A percentile compares a stretch with the other conserved stretches of the same genome.
Conservation (phyloP, 441 rosid genomes). For the Corymbia calophylla region DNA sequence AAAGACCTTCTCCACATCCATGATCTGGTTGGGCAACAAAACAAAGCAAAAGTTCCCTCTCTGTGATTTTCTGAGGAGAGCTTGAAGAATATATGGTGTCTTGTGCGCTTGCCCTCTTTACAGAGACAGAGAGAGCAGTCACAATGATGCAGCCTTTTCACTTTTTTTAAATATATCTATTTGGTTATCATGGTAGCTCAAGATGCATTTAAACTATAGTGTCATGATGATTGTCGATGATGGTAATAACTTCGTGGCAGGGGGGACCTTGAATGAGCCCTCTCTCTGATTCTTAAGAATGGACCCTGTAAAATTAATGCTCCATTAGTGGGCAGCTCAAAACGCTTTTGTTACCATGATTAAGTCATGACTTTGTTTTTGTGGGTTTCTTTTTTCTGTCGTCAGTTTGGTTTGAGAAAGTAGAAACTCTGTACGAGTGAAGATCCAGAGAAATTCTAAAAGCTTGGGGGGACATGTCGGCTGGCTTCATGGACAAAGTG, state of each 20-base stretch:
- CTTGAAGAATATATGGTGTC: not conserved
- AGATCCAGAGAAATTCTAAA: not conserved
- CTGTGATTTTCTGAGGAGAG: not conserved
- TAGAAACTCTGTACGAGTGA: not conserved
- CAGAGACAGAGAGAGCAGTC: not conserved
- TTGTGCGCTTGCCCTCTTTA: not conserved
- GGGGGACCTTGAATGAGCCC: not conserved
- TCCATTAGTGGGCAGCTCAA: not conserved
- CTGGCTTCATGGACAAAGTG: not conserved
- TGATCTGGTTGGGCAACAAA: not conserved
- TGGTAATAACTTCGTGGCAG: not conserved
- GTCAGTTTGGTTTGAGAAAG: not conserved
- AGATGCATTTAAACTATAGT: not conserved
- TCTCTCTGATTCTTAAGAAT: not conserved
- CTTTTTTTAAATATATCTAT: not conserved
- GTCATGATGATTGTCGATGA: not conserved
- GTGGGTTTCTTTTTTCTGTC: not conserved
- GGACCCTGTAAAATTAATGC: not conserved
- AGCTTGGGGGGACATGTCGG: not conserved
- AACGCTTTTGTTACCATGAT: not conserved
- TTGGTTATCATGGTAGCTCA: not conserved
- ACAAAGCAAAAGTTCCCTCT: not conserved
- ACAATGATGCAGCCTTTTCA: not conserved
- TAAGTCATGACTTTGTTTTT: not conserved
- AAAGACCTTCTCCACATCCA: slow-evolving; percentile 66